Base-by-base conservation (phyloP, 257 asterid species). In the Solanum okadae region DNA sequence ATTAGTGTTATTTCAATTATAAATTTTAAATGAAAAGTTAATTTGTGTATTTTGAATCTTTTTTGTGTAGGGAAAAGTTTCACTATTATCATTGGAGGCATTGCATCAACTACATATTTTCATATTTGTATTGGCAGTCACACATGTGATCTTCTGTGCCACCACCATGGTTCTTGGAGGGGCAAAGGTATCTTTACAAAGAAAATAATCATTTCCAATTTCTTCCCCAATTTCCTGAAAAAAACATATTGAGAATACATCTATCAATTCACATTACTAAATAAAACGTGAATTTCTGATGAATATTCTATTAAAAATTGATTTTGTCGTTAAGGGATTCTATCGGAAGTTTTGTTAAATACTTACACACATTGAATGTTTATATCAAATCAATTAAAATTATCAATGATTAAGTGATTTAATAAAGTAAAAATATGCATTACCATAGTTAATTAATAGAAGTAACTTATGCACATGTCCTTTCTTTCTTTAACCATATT, bases 41-140 rank as follows among this genome's bases (percentile, higher is more conserved):
- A 65, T 67, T 67, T 25, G 31, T 23, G 31, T 23, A 13, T 33
- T 22, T 37, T 29, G 23, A 27, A 37, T 70, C 14, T 23, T 23
- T 23, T 29, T 37, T 35, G 35, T 35, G 72, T 94, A 95, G 98
- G 98, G 98, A 70, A 49, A 87, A 38, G 92, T 88, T 18, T 98
- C 94, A 27, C 88, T 96, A 78, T 90, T 97, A 68, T 97, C 99
- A 0, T 13, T 93, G 35, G 98, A 97, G 91, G 99, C 98, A 59
- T 44, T 97, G 89, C 97, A 96, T 90, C 96, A 96, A 90, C 97
- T 97, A 82, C 98, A 97, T 90, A 95, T 97, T 52, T 95, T 97
- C 93, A 93, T 96, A 87, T 97, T 97, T 88, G 96, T 97, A 16
- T 85, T 97, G 88, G 98, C 98, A 3, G 92, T 97, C 65, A 96